Conservation (phyloP, 2,329 filamentous ascomycete genomes). For the Decorospora gaudefroyi region DNA sequence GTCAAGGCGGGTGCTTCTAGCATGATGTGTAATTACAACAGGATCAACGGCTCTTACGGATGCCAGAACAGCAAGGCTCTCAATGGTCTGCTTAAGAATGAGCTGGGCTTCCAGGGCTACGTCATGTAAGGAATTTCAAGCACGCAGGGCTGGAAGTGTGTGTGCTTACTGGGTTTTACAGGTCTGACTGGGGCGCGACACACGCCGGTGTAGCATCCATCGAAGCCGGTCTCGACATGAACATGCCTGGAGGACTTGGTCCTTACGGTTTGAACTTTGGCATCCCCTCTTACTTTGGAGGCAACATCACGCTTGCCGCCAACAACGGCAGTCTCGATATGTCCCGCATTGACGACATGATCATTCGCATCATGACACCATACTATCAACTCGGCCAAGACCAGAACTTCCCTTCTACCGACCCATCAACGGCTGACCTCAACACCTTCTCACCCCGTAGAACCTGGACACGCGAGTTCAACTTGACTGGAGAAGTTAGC, state of each 20-base stretch:
- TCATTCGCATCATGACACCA: conserved; percentile 52
- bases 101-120: conserved; percentile 57
- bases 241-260: conserved; percentile 47
- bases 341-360: conserved; percentile 54
- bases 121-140: conserved; percentile 51
- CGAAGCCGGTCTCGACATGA: conserved; percentile 56
- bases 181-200: conserved; percentile 52
- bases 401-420: conserved; percentile 47
- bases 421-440: conserved; percentile 37
- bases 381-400: conserved; percentile 54
- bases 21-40: conserved; percentile 63
- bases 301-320: conserved; percentile 47
- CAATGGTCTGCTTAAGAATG: conserved; percentile 58
- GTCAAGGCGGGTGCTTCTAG: conserved; percentile 61
- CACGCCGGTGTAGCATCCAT: conserved; percentile 51
- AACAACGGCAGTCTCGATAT: conserved; percentile 51
- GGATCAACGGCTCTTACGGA: conserved; percentile 43
- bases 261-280: conserved; percentile 38
- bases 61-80: conserved; percentile 50
- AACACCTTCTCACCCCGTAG: conserved; percentile 49
- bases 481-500: conserved; percentile 41
- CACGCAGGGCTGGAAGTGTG: neutral
- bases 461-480: conserved; percentile 43
- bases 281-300: conserved; percentile 51
- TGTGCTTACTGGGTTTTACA: conserved; percentile 27